phyloP scores from a whole-genome alignment of 768 basidiomycete genomes.

The Jaapia argillacea region DNA sequence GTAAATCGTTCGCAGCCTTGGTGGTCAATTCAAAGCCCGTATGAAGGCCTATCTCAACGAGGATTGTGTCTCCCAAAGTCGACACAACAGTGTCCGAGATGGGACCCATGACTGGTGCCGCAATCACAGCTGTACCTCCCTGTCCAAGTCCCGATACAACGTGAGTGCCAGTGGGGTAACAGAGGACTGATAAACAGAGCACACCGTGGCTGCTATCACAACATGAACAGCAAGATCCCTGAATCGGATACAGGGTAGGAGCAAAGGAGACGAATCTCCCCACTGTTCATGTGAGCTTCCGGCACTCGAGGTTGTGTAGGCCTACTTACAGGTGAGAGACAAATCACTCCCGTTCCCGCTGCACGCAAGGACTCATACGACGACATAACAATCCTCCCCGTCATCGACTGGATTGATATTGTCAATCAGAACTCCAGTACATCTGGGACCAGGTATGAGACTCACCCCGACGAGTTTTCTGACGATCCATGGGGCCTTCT shows the following conservation, averaged over 20 bases:
- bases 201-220: constrained; percentile 51
- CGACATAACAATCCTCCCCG: constrained; percentile 53
- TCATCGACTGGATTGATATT: constrained; percentile 34
- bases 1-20: constrained; percentile 41
- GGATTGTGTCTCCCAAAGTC: constrained; percentile 43
- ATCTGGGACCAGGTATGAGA: constrained; percentile 4
- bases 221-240: constrained; percentile 52
- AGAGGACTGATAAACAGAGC: too few species aligned
- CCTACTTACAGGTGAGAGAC: constrained; percentile 46
- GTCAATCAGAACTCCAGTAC: not conserved
- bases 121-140: constrained; percentile 33
- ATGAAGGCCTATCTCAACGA: constrained; percentile 47
- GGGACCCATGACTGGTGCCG: constrained; percentile 42
- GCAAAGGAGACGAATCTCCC: constrained; percentile 54
- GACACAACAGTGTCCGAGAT: constrained; percentile 41
- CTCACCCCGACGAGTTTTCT: constrained; percentile 54
- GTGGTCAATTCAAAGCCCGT: constrained; percentile 41
- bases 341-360: constrained; percentile 46
- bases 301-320: constrained; percentile 1
- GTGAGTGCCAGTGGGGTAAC: constrained; percentile 2
- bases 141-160: constrained; percentile 10
- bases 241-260: constrained; percentile 56
- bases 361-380: constrained; percentile 54
- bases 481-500: constrained; percentile 51
- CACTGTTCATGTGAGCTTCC: constrained; percentile 28